Base-by-base conservation (phyloP, 306 rosid species). In the Echinosophora koreensis region DNA sequence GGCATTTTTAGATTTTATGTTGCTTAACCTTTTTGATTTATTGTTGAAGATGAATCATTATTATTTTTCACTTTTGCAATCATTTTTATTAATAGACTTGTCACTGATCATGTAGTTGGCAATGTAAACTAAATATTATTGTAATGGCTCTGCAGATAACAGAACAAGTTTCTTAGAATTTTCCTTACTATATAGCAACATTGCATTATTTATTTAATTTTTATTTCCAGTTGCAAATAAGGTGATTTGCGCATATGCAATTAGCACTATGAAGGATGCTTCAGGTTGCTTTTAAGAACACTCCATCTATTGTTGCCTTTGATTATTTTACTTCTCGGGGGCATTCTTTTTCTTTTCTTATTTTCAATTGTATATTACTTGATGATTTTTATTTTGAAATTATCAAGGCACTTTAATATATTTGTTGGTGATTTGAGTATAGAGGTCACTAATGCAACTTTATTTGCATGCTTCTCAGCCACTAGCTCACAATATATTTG, bases 401-500 rank as follows among this genome's bases (percentile, higher is more conserved):
- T 78, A 68, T 80, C 89, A 88, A 89, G 91, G 74, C 91, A 88
- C 87, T 88, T 82, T 87, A 88, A 85, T 83, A 60, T 88, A 65
- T 88, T 88, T 88, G 86, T 88, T 12, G 91, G 91, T 85, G 91
- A 88, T 88, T 75, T 88, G 87, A 88, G 91, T 88, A 84, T 89
- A 85, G 91, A 88, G 91, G 89, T 85, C 83, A 88, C 91, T 85
- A 89, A 88, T 88, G 91, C 91, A 71, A 85, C 87, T 74, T 88
- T 88, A 78, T 88, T 88, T 85, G 91, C 91, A 8, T 88, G 91
- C 87, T 88, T 88, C 89, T 88, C 91, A 77, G 91, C 85, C 85
- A 22, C 22, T 22, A 22, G 1, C 1, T 22, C 22, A 22, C 22
- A 22, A 22, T 22, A 22, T 22, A 22, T 22, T 22, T 22, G 22